Conservation (phyloP, 2,329 filamentous ascomycete genomes). For the Fusarium brachygibbosum region DNA sequence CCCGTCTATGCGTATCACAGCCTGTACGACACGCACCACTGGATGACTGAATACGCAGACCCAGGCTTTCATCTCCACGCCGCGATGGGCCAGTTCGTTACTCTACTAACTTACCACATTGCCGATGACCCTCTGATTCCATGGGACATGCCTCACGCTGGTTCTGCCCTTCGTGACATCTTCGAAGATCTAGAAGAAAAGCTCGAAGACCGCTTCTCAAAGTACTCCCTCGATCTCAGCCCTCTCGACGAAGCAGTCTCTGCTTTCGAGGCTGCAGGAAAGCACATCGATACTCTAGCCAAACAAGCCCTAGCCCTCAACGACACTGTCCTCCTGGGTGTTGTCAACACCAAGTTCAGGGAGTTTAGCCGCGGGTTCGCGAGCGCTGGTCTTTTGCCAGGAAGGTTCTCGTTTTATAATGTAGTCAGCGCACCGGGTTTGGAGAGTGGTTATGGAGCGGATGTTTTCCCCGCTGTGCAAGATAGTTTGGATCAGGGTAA, state of each 20-base stretch:
- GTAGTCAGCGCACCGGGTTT: conserved; percentile 34
- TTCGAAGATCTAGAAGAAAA: conserved; percentile 35
- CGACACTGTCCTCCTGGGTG: neutral
- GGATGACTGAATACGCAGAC: conserved; percentile 66
- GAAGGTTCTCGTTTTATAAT: conserved; percentile 32
- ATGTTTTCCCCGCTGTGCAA: conserved; percentile 41
- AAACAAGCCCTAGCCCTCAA: conserved; percentile 22
- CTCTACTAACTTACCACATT: conserved; percentile 34
- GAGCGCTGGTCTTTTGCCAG: conserved; percentile 28
- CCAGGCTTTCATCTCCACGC: conserved; percentile 63
- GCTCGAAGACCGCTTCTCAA: conserved; percentile 10
- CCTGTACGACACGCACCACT: conserved; percentile 56
- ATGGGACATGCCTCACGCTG: conserved; percentile 27
- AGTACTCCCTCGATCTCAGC: conserved; percentile 1
- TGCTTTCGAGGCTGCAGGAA: conserved; percentile 11
- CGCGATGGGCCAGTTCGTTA: conserved; percentile 59
- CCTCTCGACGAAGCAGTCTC: conserved; percentile 24
- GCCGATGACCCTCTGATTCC: conserved; percentile 35
- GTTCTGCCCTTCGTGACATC: conserved; percentile 22
- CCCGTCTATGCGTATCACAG: conserved; percentile 30
- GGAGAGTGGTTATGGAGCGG: conserved; percentile 37
- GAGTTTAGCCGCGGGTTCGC: conserved; percentile 32
- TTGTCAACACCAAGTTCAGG: conserved; percentile 24
- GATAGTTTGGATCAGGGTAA: conserved; percentile 40
- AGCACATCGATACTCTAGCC: conserved; percentile 5